These are phyloP conservation scores for Penicillium decumbens DNA, from an alignment of 2,329 filamentous ascomycete genomes.

Conservation along the genomic window DNA sequence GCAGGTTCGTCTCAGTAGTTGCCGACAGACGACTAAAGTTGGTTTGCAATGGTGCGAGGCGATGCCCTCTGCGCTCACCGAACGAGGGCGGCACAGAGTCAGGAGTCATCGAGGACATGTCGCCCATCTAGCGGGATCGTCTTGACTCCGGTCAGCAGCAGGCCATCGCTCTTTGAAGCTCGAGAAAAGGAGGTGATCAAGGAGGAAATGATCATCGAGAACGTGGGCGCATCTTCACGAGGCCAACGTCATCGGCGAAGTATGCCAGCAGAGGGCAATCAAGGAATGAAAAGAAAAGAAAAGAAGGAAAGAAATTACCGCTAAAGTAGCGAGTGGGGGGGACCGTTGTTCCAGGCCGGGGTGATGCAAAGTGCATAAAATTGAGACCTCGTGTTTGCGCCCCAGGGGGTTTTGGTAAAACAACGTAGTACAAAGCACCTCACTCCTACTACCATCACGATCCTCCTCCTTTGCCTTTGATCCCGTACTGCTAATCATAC, in stretches of 20 bases:
- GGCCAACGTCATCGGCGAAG: slow-evolving; percentile 17
- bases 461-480: too few species aligned
- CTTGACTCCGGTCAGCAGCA: slow-evolving; percentile 1
- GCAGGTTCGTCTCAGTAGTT: slow-evolving; percentile 10
- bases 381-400: slow-evolving; percentile 1
- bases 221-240: slow-evolving; percentile 18
- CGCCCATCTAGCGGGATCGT: slow-evolving; percentile 11
- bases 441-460: too few species aligned
- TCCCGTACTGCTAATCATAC: not conserved
- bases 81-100: slow-evolving; percentile 24
- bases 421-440: too few species aligned
- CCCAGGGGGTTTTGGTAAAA: not conserved
- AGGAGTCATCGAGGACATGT: slow-evolving; percentile 11
- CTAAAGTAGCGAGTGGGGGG: slow-evolving; percentile 9
- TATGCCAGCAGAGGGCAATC: not conserved
- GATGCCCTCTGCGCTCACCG: slow-evolving; percentile 37
- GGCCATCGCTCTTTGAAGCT: not conserved
- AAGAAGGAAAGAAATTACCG: slow-evolving; percentile 3
- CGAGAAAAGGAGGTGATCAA: slow-evolving; percentile 18
- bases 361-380: slow-evolving; percentile 16
- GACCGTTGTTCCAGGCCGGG: not conserved
- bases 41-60: slow-evolving; percentile 36
- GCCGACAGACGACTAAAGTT: slow-evolving; percentile 31
- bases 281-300: slow-evolving; percentile 3
- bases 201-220: slow-evolving; percentile 20